These are phyloP conservation scores for Xylariales sp. DNA, from an alignment of 2,329 filamentous ascomycete genomes.

Conservation along the genomic window DNA sequence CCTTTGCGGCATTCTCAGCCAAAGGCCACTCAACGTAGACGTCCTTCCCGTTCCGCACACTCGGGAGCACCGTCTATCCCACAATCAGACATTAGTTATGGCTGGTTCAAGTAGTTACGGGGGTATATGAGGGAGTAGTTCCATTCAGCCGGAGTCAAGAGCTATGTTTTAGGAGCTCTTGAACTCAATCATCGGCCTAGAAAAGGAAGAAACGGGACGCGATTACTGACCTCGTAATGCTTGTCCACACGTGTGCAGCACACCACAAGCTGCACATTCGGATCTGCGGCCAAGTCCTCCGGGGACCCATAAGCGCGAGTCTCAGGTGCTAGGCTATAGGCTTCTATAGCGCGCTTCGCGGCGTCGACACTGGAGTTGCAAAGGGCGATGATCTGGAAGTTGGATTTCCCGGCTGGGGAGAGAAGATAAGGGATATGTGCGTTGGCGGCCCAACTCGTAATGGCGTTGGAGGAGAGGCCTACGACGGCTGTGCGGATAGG, in stretches of 20 bases:
- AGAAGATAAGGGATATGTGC: slow-evolving; percentile 57
- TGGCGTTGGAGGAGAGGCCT: slow-evolving; percentile 47
- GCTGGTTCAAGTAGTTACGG: too few species aligned
- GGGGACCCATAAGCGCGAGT: slow-evolving; percentile 46
- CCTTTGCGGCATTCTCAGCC: slow-evolving; percentile 35
- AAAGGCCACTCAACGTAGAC: slow-evolving; percentile 56
- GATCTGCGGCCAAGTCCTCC: slow-evolving; percentile 40
- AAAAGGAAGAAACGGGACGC: too few species aligned
- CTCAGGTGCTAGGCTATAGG: slow-evolving; percentile 33
- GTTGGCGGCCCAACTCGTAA: slow-evolving; percentile 45
- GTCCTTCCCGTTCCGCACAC: slow-evolving; percentile 43
- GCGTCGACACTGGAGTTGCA: slow-evolving; percentile 42
- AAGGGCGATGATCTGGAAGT: slow-evolving; percentile 45
- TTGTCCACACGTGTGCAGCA: slow-evolving; percentile 47
- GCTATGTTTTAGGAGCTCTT: too few species aligned
- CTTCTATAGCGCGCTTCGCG: slow-evolving; percentile 35
- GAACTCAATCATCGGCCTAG: too few species aligned
- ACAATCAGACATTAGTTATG: too few species aligned
- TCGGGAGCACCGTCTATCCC: slow-evolving; percentile 39
- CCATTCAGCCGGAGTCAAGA: too few species aligned
- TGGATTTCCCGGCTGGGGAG: slow-evolving; percentile 34
- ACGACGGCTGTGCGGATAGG: slow-evolving; percentile 50
- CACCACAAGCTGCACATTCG: slow-evolving; percentile 48
- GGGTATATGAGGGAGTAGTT: too few species aligned
- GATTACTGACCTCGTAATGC: too few species aligned